phyloP scores from a whole-genome alignment of 1,284 basidiomycete species.

The Pascua guehoae region DNA sequence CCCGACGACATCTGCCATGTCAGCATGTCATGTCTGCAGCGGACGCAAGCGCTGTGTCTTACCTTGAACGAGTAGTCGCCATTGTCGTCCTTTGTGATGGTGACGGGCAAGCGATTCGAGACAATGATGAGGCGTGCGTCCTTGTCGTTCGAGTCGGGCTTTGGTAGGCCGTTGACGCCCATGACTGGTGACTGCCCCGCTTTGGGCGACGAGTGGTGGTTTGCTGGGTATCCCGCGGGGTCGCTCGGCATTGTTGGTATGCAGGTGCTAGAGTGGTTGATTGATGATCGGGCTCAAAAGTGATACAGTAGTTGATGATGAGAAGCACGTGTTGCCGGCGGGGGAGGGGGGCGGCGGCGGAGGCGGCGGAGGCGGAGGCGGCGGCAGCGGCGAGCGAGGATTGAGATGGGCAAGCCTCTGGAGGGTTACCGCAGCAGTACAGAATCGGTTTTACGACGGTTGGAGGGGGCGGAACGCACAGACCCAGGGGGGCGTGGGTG shows the following conservation, averaged over 20 bases:
- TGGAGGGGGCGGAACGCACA: background rate
- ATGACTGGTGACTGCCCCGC: slow-evolving; percentile 8
- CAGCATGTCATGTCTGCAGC: too few species aligned
- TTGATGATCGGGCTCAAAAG: background rate
- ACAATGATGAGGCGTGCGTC: slow-evolving; percentile 83
- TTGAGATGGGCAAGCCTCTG: background rate
- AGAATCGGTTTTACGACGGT: background rate
- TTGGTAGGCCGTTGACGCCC: slow-evolving; percentile 6
- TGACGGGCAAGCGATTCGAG: slow-evolving; percentile 89
- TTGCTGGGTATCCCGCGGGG: slow-evolving; percentile 10
- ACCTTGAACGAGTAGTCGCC: slow-evolving; percentile 89
- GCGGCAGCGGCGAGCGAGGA: background rate
- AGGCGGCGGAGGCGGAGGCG: too few species aligned
- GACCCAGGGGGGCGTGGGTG: too few species aligned
- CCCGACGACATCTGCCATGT: slow-evolving; percentile 78
- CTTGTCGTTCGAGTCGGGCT: slow-evolving; percentile 10
- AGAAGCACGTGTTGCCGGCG: background rate
- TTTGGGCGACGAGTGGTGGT: slow-evolving; percentile 18
- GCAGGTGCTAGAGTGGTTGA: background rate
- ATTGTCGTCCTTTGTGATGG: slow-evolving; percentile 77
- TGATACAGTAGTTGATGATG: background rate
- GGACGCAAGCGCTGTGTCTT: slow-evolving; percentile 5
- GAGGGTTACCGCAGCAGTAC: too few species aligned
- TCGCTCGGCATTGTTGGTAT: slow-evolving; percentile 8
- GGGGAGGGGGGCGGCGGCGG: too few species aligned